These are phyloP conservation scores for Ascochyta fabae DNA, from an alignment of 2,329 filamentous ascomycete genomes.

Conservation along the genomic window DNA sequence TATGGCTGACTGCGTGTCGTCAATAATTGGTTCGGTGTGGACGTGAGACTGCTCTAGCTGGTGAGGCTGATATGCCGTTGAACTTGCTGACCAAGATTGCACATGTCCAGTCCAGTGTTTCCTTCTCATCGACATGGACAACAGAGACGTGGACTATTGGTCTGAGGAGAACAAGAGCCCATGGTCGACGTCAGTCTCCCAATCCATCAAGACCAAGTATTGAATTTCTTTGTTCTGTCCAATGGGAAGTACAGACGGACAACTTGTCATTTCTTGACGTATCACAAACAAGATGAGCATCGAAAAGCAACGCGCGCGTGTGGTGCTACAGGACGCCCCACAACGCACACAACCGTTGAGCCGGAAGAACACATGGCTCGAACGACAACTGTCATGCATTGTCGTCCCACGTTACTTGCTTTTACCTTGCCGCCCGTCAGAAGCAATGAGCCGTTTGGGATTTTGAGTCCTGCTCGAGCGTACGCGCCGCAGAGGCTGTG, in stretches of 20 bases:
- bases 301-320: conserved; percentile 15
- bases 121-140: not conserved
- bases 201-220: conserved; percentile 7
- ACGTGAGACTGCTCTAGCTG: not conserved
- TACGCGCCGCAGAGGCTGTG: conserved; percentile 11
- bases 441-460: conserved; percentile 4
- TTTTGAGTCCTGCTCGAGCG: conserved; percentile 11
- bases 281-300: conserved; percentile 17
- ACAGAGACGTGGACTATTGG: not conserved
- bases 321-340: conserved; percentile 18
- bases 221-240: conserved; percentile 8
- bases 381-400: conserved; percentile 18
- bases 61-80: conserved; percentile 4
- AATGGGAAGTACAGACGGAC: conserved; percentile 1
- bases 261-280: conserved; percentile 8
- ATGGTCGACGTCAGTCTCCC: not conserved
- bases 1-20: conserved; percentile 3
- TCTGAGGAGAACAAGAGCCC: not conserved
- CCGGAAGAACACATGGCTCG: conserved; percentile 24
- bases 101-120: not conserved
- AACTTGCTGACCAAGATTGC: not conserved
- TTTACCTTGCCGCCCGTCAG: conserved; percentile 15
- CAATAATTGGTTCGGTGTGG: not conserved
- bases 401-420: conserved; percentile 19
- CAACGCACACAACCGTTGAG: conserved; percentile 14